These are phyloP conservation scores for Mycena rosella DNA, from an alignment of 768 basidiomycete species.

Conservation along the genomic window DNA sequence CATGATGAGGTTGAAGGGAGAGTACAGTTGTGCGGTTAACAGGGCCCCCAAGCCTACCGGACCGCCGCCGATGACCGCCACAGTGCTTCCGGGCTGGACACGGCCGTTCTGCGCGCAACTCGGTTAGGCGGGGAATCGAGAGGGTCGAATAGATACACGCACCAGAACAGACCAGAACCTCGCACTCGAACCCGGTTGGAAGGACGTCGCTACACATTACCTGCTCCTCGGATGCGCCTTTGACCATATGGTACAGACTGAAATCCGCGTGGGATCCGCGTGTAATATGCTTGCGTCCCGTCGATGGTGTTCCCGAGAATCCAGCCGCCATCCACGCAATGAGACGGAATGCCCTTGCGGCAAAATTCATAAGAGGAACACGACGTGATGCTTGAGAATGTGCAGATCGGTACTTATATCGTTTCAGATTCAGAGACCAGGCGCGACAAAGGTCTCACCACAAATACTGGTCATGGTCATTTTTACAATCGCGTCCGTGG, in stretches of 20 bases:
- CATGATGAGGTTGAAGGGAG: conserved; percentile 36
- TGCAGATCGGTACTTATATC: conserved; percentile 53
- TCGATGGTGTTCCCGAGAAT: conserved; percentile 41
- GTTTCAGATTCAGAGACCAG: not conserved
- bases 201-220: conserved; percentile 41
- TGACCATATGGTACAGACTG: conserved; percentile 32
- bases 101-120: conserved; percentile 30
- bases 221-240: conserved; percentile 31
- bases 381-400: conserved; percentile 45
- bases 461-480: conserved; percentile 38
- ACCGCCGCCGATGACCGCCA: conserved; percentile 40
- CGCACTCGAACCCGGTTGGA: conserved; percentile 42
- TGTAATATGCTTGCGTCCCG: conserved; percentile 42
- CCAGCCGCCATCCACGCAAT: conserved; percentile 41
- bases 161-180: conserved; percentile 10
- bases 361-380: conserved; percentile 39
- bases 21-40: conserved; percentile 40
- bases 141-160: too few relatives aligned
- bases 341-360: conserved; percentile 35
- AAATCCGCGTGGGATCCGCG: conserved; percentile 39
- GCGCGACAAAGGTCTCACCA: conserved; percentile 18
- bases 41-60: conserved; percentile 39
- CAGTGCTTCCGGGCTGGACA: conserved; percentile 38
- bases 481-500: conserved; percentile 39
- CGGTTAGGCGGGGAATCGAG: too few relatives aligned